Evolutionary conservation across 495 filamentous ascomycete genomes (phyloP).

Genomic region (Tuber indicum): DNA sequence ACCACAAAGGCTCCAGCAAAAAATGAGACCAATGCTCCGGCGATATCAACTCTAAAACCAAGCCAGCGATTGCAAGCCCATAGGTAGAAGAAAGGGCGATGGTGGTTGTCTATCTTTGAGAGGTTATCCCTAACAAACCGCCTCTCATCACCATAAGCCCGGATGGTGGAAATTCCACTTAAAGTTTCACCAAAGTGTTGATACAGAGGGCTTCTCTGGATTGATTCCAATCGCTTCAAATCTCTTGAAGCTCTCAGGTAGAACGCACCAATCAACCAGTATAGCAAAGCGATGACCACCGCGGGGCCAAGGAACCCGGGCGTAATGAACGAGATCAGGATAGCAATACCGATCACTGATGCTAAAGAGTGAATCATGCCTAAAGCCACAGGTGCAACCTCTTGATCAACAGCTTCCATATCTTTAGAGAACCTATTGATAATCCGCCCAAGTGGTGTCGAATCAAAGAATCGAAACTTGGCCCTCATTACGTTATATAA

Average conservation of each 20-base stretch:
- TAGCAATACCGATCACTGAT: constrained; percentile 78
- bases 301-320: constrained; percentile 86
- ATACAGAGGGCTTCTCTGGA: constrained; percentile 89
- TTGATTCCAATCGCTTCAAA: constrained; percentile 89
- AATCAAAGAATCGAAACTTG: constrained; percentile 95
- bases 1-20: constrained; percentile 91
- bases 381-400: constrained; percentile 84
- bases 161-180: constrained; percentile 92
- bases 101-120: constrained; percentile 76
- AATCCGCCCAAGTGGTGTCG: constrained; percentile 88
- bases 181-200: constrained; percentile 98
- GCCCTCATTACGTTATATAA: constrained; percentile 76
- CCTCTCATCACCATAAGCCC: constrained; percentile 90
- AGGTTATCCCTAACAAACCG: constrained; percentile 94
- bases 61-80: constrained; percentile 99
- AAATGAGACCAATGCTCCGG: constrained; percentile 88
- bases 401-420: constrained; percentile 89
- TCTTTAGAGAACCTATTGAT: constrained; percentile 99
- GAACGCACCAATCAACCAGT: constrained; percentile 73
- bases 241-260: constrained; percentile 89
- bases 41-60: constrained; percentile 80
- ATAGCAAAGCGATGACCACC: constrained; percentile 75
- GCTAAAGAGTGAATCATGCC: constrained; percentile 64
- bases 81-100: constrained; percentile 88
- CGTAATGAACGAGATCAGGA: constrained; percentile 86